phyloP scores from a whole-genome alignment of 768 basidiomycete genomes.

The Naganishia vishniacii region DNA sequence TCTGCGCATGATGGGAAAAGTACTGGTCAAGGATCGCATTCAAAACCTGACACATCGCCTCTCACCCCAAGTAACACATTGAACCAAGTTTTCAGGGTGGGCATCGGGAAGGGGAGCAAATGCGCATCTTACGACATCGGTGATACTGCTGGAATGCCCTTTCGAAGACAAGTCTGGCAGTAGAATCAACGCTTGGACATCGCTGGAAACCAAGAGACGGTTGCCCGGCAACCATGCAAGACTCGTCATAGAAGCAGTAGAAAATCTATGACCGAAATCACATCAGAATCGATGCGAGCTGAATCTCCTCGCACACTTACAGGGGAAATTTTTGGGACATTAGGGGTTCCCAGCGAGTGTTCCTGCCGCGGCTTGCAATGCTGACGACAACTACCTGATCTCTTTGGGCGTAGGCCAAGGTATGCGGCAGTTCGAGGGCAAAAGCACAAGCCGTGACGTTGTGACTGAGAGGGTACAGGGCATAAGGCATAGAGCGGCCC shows the following conservation, averaged over 20 bases:
- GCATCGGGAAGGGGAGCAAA: slow-evolving; percentile 3
- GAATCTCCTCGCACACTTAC: background rate
- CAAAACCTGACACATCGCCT: background rate
- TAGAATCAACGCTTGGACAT: background rate
- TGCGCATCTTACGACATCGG: background rate
- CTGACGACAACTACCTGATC: background rate
- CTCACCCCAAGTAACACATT: slow-evolving; percentile 13
- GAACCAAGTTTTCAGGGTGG: slow-evolving; percentile 6
- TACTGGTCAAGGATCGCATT: too few relatives aligned
- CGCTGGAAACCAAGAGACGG: background rate
- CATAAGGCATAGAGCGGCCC: background rate
- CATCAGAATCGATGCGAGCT: background rate
- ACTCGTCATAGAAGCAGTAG: background rate
- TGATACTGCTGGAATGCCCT: background rate
- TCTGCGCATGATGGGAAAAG: background rate
- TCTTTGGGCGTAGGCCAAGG: background rate
- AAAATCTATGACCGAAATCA: background rate
- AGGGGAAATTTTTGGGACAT: background rate
- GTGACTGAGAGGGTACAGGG: background rate
- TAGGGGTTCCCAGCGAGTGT: background rate
- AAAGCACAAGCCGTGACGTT: slow-evolving; percentile 5
- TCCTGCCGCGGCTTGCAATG: background rate
- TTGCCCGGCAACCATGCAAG: slow-evolving; percentile 12
- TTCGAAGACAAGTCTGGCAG: background rate
- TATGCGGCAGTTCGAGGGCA: background rate